These are phyloP conservation scores for Cystofilobasidium ferigula DNA, from an alignment of 768 basidiomycete species.

Conservation along the genomic window DNA sequence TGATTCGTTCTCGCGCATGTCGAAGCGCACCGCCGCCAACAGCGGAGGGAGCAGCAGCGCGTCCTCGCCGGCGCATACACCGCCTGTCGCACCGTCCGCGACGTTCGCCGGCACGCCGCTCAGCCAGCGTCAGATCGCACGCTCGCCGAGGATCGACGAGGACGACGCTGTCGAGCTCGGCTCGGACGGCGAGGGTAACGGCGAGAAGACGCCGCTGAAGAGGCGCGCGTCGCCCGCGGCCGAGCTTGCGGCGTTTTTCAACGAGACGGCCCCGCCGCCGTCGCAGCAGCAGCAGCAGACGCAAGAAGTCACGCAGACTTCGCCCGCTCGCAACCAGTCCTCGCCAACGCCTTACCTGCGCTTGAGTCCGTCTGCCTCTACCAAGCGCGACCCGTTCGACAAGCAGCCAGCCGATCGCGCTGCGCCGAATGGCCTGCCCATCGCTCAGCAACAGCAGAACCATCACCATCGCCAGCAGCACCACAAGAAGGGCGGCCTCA, in stretches of 20 bases:
- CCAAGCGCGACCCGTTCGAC: not conserved
- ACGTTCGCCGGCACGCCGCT: too few relatives aligned
- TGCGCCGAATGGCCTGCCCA: not conserved
- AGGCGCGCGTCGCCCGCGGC: not conserved
- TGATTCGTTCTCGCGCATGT: too few relatives aligned
- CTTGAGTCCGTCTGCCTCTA: not conserved
- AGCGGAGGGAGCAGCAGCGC: too few relatives aligned
- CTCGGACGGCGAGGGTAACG: conserved; percentile 7
- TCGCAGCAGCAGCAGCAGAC: too few relatives aligned
- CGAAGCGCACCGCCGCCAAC: too few relatives aligned
- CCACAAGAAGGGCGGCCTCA: conserved; percentile 6
- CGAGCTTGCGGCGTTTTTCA: conserved; percentile 9
- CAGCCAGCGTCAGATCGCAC: too few relatives aligned
- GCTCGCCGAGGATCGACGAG: not conserved
- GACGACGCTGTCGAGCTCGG: not conserved
- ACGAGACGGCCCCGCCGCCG: not conserved
- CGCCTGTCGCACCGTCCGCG: too few relatives aligned
- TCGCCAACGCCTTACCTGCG: not conserved
- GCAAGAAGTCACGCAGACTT: not conserved
- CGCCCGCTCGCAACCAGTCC: not conserved
- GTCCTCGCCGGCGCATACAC: too few relatives aligned
- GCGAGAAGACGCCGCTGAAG: not conserved
- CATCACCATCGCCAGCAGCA: not conserved
- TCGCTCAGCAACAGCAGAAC: not conserved
- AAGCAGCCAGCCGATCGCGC: not conserved